Percentiles rank a stretch among this genome's conserved stretches.
Conservation (phyloP, 192 early-diverging fungal genomes). For the Chytriomyces sp. region DNA sequence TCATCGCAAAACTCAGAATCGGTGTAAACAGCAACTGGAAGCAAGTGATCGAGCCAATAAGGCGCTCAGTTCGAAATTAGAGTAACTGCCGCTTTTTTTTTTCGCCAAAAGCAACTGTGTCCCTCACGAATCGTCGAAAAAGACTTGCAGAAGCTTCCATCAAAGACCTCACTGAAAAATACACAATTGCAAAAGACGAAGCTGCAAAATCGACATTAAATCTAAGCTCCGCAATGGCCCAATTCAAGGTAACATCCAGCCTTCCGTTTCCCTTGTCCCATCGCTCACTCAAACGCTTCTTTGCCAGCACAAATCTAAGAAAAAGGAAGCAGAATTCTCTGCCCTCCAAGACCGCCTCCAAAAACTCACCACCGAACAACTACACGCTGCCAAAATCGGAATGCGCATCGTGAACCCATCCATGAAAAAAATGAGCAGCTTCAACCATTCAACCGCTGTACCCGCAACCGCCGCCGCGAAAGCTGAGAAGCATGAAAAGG, state of each 20-base stretch:
- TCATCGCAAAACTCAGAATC: neutral
- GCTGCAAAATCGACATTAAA: conserved; percentile 9
- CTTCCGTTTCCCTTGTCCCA: no score
- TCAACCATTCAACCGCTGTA: neutral
- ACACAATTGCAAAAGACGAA: conserved; percentile 17
- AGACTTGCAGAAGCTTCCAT: neutral
- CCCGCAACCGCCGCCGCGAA: neutral
- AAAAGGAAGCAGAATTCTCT: neutral
- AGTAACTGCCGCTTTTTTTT: neutral
- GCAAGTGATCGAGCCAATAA: conserved; percentile 11
- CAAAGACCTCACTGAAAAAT: conserved; percentile 24
- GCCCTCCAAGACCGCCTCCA: conserved; percentile 27
- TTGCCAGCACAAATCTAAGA: neutral
- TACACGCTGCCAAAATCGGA: conserved; percentile 14
- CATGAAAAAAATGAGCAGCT: neutral
- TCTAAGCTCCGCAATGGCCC: neutral
- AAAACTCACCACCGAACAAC: conserved; percentile 17
- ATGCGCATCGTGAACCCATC: conserved; percentile 29
- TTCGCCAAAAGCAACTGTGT: neutral
- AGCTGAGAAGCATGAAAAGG: conserved; percentile 13
- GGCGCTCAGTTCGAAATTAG: conserved; percentile 9
- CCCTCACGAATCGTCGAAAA: neutral
- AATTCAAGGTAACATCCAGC: conserved; percentile 31
- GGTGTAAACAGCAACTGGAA: neutral
- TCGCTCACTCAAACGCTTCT: no score